Conservation (phyloP, 2,329 filamentous ascomycete genomes). For the Pochonia chlamydosporia region DNA sequence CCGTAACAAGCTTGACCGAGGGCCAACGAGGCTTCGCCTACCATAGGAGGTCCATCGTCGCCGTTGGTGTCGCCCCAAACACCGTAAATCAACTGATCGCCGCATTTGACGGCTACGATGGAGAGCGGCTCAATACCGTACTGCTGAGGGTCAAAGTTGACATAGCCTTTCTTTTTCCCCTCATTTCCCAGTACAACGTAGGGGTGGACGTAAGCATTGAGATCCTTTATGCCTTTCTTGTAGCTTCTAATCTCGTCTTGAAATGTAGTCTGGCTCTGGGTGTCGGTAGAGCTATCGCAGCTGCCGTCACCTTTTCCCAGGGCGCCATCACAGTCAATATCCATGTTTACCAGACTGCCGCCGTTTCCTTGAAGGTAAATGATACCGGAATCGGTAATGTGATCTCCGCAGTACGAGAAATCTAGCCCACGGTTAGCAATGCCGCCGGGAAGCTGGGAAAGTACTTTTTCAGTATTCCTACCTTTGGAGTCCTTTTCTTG, state of each 20-base stretch:
- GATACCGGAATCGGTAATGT: constrained; percentile 26
- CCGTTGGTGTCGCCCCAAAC: too few relatives aligned
- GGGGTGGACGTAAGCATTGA: constrained; percentile 45
- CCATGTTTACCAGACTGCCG: too few relatives aligned
- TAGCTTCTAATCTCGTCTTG: constrained; percentile 28
- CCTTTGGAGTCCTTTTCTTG: too few relatives aligned
- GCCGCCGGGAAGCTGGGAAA: too few relatives aligned
- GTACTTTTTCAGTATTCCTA: too few relatives aligned
- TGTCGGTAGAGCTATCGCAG: constrained; percentile 36
- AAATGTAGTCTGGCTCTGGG: constrained; percentile 39
- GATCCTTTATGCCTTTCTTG: constrained; percentile 31
- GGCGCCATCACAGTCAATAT: constrained; percentile 53
- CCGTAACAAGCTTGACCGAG: constrained; percentile 44
- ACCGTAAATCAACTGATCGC: constrained; percentile 36
- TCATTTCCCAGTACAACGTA: constrained; percentile 51
- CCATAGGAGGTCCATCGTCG: constrained; percentile 31
- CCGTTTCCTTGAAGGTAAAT: constrained; percentile 39
- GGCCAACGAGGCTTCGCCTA: constrained; percentile 43
- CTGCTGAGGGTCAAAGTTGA: constrained; percentile 33
- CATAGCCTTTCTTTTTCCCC: constrained; percentile 23
- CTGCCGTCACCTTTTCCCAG: constrained; percentile 23
- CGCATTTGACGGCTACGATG: constrained; percentile 50
- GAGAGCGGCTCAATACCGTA: constrained; percentile 42
- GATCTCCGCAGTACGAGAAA: constrained; percentile 42
- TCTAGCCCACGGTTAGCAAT: too few relatives aligned